Evolutionary conservation across 345 rosid genomes (phyloP), one percentile per base, ranked within the genome.

Genomic region (Eucalyptus paniculata): DNA sequence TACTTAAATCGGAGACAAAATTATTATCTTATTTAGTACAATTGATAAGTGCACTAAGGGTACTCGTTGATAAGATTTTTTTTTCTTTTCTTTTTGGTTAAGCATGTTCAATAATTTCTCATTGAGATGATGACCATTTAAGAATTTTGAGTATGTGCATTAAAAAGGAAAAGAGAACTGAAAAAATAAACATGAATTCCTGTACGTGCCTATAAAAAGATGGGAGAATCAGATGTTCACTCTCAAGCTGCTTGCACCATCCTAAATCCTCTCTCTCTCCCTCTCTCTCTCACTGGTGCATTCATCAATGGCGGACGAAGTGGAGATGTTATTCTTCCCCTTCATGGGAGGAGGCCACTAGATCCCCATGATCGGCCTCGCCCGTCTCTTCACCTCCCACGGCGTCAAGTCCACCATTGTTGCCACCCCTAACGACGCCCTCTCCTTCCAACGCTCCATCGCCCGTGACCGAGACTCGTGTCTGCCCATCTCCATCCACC

Each of bases 251-350:
- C 19, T 45, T 80, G 69, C 44, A 15, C 54, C 40, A 23, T 15
- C 23, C 30, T 56, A 1, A 10, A 24, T 24, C 24, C 16, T 51
- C 86, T 82, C 69, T 50, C 17, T 49, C 16, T 49, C 50, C 13
- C 50, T 53, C 82, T 65, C 86, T n/a, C 72, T n/a, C 62, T 87
- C n/a, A 37, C 8, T 4, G 6, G n/a, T 37, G 32, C 54, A n/a
- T 21, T 67, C 32, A 53, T 45, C 23, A 80, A 88, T 88, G 89
- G 47, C 37, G 89, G 83, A 26, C 21, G 9, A 9, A 23, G 88
- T 91, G 58, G 88, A 92, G 54, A 90, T 94, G 72, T 90, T 92
- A 89, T 94, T 94, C 93, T 89, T 93, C 23, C 94, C 94, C 18
- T 92, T 87, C 50, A 86, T 91, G 9, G 95, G 91, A 17, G 93